A percentile compares a stretch with the other conserved stretches of the same genome.
Conservation (phyloP, 2,329 filamentous ascomycete genomes). For the Aspergillus latus region DNA sequence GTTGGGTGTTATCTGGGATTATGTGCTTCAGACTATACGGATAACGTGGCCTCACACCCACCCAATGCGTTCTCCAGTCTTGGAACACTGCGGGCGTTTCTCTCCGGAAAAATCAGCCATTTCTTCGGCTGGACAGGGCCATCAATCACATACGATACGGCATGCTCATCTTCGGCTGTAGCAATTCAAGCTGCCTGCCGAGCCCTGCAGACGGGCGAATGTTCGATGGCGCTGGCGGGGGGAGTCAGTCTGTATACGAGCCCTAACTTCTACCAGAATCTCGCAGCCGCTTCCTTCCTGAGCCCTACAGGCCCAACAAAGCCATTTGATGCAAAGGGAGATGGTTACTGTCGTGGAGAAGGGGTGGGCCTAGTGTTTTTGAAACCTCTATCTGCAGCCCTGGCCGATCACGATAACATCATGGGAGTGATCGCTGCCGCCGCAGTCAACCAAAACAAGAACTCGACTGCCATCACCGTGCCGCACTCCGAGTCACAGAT, state of each 20-base stretch:
- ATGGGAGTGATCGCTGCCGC: slow-evolving; percentile 39
- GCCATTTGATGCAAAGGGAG: slow-evolving; percentile 10
- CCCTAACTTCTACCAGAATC: slow-evolving; percentile 16
- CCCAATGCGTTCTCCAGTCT: slow-evolving; percentile 37
- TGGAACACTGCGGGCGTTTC: slow-evolving; percentile 22
- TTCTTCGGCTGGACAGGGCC: slow-evolving; percentile 46
- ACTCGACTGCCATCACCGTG: slow-evolving; percentile 22
- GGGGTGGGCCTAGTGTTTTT: slow-evolving; percentile 5
- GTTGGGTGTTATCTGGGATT: slow-evolving; percentile 43
- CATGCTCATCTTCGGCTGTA: slow-evolving; percentile 25
- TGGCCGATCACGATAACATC: slow-evolving; percentile 49
- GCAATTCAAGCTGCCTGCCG: slow-evolving; percentile 10
- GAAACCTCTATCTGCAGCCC: slow-evolving; percentile 40
- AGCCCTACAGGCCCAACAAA: slow-evolving; percentile 5
- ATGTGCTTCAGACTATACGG: slow-evolving; percentile 38
- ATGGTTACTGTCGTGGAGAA: slow-evolving; percentile 18
- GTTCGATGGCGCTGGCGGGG: slow-evolving; percentile 23
- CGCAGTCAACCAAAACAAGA: slow-evolving; percentile 33
- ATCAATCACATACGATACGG: slow-evolving; percentile 3
- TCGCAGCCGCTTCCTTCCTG: slow-evolving; percentile 8
- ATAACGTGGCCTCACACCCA: slow-evolving; percentile 37
- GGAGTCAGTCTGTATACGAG: slow-evolving; percentile 35
- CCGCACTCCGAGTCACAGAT: slow-evolving; percentile 22
- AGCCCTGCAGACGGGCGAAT: not conserved
- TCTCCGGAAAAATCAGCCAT: slow-evolving; percentile 37